phyloP scores from a whole-genome alignment of 495 filamentous ascomycete species.

The Hypoxylon subgilvum region DNA sequence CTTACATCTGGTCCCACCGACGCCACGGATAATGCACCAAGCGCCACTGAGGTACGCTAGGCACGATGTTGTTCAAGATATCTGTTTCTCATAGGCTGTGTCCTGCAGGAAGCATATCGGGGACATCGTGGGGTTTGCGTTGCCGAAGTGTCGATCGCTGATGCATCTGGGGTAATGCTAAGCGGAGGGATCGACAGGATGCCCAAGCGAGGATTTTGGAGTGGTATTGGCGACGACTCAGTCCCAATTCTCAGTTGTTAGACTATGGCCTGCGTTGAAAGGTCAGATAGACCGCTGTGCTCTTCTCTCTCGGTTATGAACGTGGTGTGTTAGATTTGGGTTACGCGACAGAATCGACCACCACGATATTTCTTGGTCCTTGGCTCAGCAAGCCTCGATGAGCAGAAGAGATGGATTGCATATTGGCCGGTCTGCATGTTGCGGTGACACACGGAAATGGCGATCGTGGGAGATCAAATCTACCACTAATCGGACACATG shows the following conservation, averaged over 20 bases:
- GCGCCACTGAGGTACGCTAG: too few species aligned
- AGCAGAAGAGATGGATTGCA: not conserved
- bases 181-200: slow-evolving; percentile 5
- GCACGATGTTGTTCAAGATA: too few species aligned
- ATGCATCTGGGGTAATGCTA: slow-evolving; percentile 33
- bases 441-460: slow-evolving; percentile 2
- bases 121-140: slow-evolving; percentile 23
- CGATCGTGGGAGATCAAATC: slow-evolving; percentile 11
- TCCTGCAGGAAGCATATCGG: slow-evolving; percentile 20
- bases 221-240: too few species aligned
- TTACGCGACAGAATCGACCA: too few species aligned
- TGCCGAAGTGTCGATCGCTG: slow-evolving; percentile 24
- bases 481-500: not conserved
- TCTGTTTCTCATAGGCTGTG: slow-evolving; percentile 16
- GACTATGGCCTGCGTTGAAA: not conserved
- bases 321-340: too few species aligned
- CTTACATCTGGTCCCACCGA: too few species aligned
- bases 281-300: not conserved
- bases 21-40: too few species aligned
- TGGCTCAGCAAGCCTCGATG: not conserved
- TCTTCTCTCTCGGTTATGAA: too few species aligned
- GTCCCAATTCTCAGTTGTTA: too few species aligned
- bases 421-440: not conserved
- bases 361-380: not conserved
- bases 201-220: too few species aligned